phyloP scores from a whole-genome alignment of 2,329 filamentous ascomycete genomes.

The Aotearoamyces nothofagi region DNA sequence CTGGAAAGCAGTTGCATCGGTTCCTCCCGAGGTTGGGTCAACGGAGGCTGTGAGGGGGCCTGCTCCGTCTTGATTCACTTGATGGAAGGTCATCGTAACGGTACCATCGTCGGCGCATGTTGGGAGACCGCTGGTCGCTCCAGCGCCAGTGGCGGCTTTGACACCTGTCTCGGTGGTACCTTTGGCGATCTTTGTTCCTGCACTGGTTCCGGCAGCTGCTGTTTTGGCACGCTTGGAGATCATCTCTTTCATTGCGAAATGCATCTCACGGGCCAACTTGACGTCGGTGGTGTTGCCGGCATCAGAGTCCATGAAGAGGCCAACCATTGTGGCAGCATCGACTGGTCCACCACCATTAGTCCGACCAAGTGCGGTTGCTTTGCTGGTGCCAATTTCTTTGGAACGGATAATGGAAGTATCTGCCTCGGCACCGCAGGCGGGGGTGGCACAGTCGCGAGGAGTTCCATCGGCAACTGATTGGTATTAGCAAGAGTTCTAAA shows the following conservation, averaged over 20 bases:
- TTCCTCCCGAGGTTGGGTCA: constrained; percentile 48
- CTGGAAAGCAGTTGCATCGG: constrained; percentile 43
- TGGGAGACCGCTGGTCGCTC: constrained; percentile 38
- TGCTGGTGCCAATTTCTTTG: no score
- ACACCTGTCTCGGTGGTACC: constrained; percentile 36
- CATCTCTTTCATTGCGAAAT: constrained; percentile 56
- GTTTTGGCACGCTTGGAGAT: no score
- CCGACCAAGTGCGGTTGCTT: constrained; percentile 45
- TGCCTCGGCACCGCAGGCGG: constrained; percentile 47
- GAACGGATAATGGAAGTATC: constrained; percentile 56
- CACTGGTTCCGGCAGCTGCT: constrained; percentile 20
- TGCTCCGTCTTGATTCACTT: constrained; percentile 59
- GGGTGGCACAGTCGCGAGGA: constrained; percentile 48
- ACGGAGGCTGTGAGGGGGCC: constrained; percentile 45
- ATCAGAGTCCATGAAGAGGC: constrained; percentile 40
- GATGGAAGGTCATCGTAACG: constrained; percentile 49
- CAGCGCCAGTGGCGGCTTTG: constrained; percentile 35
- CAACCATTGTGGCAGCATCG: constrained; percentile 38
- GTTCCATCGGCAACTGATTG: constrained; percentile 49
- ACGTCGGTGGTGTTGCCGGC: constrained; percentile 24
- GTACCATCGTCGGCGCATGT: constrained; percentile 44
- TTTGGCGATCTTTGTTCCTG: constrained; percentile 29
- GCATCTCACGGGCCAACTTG: constrained; percentile 56
- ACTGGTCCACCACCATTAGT: constrained; percentile 44
- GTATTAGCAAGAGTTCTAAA: no score